These are phyloP conservation scores for Escallonia herrerae DNA, from an alignment of 129 eudicot genomes.

Conservation along the genomic window DNA sequence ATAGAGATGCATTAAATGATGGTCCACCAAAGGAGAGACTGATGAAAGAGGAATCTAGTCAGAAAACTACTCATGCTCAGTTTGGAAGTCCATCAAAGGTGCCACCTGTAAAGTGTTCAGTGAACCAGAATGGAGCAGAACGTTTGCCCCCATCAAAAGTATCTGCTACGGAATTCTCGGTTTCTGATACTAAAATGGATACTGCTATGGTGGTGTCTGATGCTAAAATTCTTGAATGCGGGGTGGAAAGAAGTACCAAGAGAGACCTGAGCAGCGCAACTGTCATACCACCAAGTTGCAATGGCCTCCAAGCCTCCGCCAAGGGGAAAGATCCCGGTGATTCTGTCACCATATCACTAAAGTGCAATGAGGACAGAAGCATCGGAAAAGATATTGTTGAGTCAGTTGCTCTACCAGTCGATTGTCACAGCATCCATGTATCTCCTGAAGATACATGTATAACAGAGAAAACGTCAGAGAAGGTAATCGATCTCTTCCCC, in stretches of 20 bases:
- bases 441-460: neutral
- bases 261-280: neutral
- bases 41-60: slow-evolving; percentile 9
- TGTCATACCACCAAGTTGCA: slow-evolving; percentile 5
- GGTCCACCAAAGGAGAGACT: slow-evolving; percentile 15
- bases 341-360: neutral
- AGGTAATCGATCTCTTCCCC: slow-evolving; percentile 17
- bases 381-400: slow-evolving; percentile 6
- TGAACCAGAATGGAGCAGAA: slow-evolving; percentile 1
- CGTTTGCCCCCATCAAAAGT: neutral
- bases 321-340: slow-evolving; percentile 3
- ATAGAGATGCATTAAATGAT: slow-evolving; percentile 13
- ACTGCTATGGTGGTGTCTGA: neutral
- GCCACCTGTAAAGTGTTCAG: neutral
- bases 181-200: neutral
- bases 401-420: neutral
- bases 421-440: neutral
- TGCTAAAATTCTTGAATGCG: neutral
- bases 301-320: neutral
- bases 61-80: slow-evolving; percentile 6
- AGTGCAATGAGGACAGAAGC: neutral
- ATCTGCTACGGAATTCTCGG: neutral
- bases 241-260: neutral
- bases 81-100: neutral
- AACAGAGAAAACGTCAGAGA: neutral